Evolutionary conservation across 2,329 filamentous ascomycete species (phyloP).

Genomic region (Arthrobotrys sinensis): DNA sequence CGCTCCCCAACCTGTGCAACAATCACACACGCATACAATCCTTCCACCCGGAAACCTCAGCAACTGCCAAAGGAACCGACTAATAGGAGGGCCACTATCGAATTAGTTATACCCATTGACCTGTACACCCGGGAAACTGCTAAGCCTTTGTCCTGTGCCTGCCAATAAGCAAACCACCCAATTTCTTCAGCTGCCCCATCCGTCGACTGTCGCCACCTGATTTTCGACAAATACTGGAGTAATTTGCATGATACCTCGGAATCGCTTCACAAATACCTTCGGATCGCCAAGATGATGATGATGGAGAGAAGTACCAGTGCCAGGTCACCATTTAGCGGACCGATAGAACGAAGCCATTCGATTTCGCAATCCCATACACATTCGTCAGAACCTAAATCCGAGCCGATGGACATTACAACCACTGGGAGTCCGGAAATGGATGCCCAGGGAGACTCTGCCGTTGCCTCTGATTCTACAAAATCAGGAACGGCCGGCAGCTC

Average conservation of each 20-base stretch:
- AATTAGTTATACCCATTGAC: background rate
- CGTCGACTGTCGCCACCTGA: background rate
- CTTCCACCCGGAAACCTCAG: constrained; percentile 6
- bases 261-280: constrained; percentile 13
- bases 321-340: constrained; percentile 59
- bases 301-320: constrained; percentile 61
- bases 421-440: constrained; percentile 52
- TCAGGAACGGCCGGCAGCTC: constrained; percentile 69
- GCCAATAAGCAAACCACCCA: constrained; percentile 16
- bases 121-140: constrained; percentile 20
- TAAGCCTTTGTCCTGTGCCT: constrained; percentile 13
- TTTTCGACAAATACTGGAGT: constrained; percentile 5
- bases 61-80: constrained; percentile 11
- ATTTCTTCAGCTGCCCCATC: constrained; percentile 9
- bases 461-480: constrained; percentile 69
- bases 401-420: constrained; percentile 48
- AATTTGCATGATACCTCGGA: constrained; percentile 35
- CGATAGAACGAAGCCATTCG: constrained; percentile 55
- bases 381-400: constrained; percentile 45
- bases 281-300: constrained; percentile 61
- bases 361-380: constrained; percentile 52
- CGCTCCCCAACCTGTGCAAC: constrained; percentile 18
- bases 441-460: constrained; percentile 20
- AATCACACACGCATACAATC: constrained; percentile 15
- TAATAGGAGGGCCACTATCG: background rate